Conservation (phyloP, 352 stramenopile species). For the Globisporangium paddicum region DNA sequence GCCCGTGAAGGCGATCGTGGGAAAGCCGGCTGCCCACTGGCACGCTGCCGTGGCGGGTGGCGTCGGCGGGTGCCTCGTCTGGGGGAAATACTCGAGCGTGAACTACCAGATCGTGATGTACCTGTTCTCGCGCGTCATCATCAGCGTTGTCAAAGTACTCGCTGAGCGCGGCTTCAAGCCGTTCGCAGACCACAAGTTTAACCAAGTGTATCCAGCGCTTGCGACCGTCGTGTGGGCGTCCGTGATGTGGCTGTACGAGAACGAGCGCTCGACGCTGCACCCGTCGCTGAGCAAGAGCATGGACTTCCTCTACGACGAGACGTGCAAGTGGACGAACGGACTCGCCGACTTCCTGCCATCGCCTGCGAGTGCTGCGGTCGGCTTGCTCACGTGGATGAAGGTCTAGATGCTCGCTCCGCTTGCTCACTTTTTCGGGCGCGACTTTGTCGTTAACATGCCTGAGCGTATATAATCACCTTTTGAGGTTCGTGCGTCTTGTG, state of each 20-base stretch:
- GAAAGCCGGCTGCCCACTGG: constrained; percentile 70
- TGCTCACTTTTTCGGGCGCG: too few species aligned
- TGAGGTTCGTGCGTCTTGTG: not conserved
- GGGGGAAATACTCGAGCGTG: constrained; percentile 80
- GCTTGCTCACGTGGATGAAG: constrained; percentile 52
- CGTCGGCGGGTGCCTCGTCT: constrained; percentile 78
- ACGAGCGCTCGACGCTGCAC: constrained; percentile 70
- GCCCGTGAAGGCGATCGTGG: constrained; percentile 27
- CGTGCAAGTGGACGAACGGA: constrained; percentile 63
- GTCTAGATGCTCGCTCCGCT: constrained; percentile 22
- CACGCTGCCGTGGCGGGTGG: constrained; percentile 74
- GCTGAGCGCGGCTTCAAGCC: constrained; percentile 58
- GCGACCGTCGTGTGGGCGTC: constrained; percentile 71
- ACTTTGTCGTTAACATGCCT: too few species aligned
- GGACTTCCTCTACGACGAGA: constrained; percentile 88
- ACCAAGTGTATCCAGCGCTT: constrained; percentile 71
- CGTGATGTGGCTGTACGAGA: constrained; percentile 89
- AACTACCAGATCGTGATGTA: constrained; percentile 92
- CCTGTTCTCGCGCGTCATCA: constrained; percentile 70
- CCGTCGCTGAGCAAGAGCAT: constrained; percentile 83
- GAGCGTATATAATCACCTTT: not conserved
- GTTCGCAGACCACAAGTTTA: constrained; percentile 63
- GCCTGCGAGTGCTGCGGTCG: constrained; percentile 58
- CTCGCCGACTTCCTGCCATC: constrained; percentile 78
- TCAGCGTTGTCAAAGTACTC: constrained; percentile 59